phyloP scores from a whole-genome alignment of 2,329 filamentous ascomycete species.

The Fusarium agapanthi region DNA sequence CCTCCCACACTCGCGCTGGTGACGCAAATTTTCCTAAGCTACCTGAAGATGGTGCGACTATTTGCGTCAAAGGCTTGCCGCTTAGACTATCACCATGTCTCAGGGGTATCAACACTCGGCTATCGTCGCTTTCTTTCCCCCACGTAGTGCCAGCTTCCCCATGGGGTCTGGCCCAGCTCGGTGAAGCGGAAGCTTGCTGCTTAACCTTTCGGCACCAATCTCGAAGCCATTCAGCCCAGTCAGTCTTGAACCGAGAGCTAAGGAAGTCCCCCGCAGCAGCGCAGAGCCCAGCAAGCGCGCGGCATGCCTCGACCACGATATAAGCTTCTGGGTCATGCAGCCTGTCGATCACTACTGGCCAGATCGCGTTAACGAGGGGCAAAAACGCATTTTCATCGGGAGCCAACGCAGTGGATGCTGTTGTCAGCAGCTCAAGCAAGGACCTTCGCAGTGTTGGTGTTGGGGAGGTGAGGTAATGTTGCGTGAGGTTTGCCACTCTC shows the following conservation, averaged over 20 bases:
- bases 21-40: slow-evolving; percentile 68
- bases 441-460: slow-evolving; percentile 81
- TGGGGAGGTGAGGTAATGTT: slow-evolving; percentile 88
- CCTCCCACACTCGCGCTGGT: slow-evolving; percentile 70
- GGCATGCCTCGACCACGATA: slow-evolving; percentile 75
- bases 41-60: slow-evolving; percentile 33
- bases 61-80: slow-evolving; percentile 18
- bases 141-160: slow-evolving; percentile 32
- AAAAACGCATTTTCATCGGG: slow-evolving; percentile 84
- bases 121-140: slow-evolving; percentile 27
- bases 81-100: slow-evolving; percentile 37
- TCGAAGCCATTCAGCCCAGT: slow-evolving; percentile 69
- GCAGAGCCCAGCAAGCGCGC: slow-evolving; percentile 75
- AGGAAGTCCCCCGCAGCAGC: slow-evolving; percentile 82
- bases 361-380: slow-evolving; percentile 88
- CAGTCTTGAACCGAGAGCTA: slow-evolving; percentile 74
- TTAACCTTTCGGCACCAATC: slow-evolving; percentile 59
- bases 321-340: slow-evolving; percentile 73
- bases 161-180: slow-evolving; percentile 15
- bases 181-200: slow-evolving; percentile 46
- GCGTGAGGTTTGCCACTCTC: slow-evolving; percentile 82
- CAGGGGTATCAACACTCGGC: slow-evolving; percentile 47
- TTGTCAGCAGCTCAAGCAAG: slow-evolving; percentile 79
- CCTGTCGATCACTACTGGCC: slow-evolving; percentile 80
- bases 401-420: slow-evolving; percentile 75